These are phyloP conservation scores for barley (Hordeum vulgare) DNA, from an alignment of 176 grass and related monocot species.

Conservation along the genomic window DNA sequence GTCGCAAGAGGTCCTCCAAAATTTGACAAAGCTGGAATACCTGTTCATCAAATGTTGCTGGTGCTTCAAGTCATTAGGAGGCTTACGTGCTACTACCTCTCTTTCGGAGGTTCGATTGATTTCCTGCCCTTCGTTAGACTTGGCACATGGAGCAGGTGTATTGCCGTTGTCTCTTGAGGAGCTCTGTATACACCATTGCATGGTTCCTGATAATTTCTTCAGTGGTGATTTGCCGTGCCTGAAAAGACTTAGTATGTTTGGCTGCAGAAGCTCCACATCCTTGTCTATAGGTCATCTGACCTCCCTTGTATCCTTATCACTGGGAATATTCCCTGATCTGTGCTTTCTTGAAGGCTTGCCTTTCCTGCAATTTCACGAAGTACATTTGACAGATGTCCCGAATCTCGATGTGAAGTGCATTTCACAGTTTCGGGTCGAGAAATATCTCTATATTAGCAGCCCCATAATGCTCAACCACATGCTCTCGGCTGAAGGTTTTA, in stretches of 20 bases:
- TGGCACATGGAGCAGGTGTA: neutral
- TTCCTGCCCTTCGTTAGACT: neutral
- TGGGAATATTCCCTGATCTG: accelerated
- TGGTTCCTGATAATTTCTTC: neutral
- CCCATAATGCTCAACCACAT: neutral
- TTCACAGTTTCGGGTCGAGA: neutral
- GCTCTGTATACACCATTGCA: neutral
- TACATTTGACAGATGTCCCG: neutral
- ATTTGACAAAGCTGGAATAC: neutral
- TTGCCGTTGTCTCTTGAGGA: neutral
- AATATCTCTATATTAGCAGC: neutral
- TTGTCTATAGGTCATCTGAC: neutral
- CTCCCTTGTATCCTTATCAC: neutral
- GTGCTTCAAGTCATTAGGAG: neutral
- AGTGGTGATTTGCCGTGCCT: neutral
- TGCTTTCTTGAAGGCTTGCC: neutral
- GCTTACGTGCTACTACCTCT: neutral
- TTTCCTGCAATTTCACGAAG: accelerated
- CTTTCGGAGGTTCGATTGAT: neutral
- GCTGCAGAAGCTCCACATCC: neutral
- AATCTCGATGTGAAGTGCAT: neutral
- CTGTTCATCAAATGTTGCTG: neutral
- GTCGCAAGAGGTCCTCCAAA: neutral
- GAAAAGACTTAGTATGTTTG: neutral
- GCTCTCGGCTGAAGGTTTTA: neutral